These are phyloP conservation scores for Murraya paniculata DNA, from an alignment of 345 rosid species.

Conservation along the genomic window DNA sequence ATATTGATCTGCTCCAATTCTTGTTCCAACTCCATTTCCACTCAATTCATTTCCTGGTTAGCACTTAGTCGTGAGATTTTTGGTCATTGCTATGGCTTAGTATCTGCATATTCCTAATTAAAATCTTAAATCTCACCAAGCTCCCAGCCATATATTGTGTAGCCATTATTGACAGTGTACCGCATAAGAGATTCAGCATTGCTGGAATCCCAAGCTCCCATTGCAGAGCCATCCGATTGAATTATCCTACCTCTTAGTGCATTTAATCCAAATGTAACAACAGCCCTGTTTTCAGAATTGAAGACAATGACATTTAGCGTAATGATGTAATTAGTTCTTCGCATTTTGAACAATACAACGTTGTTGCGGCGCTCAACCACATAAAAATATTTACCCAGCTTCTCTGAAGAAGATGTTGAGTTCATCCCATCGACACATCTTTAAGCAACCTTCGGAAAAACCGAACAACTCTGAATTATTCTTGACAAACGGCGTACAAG, in stretches of 20 bases:
- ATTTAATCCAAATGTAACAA: constrained; percentile 43
- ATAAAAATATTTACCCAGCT: constrained; percentile 41
- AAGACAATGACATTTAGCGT: background rate
- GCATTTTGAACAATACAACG: too few species aligned
- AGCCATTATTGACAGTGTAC: constrained; percentile 38
- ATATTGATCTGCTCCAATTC: constrained; percentile 40
- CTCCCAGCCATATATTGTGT: constrained; percentile 46
- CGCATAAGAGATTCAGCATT: constrained; percentile 38
- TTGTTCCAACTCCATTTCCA: constrained; percentile 37
- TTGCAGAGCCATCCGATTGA: constrained; percentile 28
- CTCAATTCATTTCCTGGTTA: constrained; percentile 51
- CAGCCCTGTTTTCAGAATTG: constrained; percentile 30
- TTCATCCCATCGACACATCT: constrained; percentile 69
- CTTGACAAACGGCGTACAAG: constrained; percentile 41
- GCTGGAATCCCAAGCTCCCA: constrained; percentile 45
- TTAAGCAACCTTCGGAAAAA: constrained; percentile 62
- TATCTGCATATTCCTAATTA: background rate
- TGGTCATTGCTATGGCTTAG: background rate
- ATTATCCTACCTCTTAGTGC: constrained; percentile 36
- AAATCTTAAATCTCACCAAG: constrained; percentile 38
- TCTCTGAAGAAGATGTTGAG: constrained; percentile 47
- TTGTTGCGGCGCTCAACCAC: too few species aligned
- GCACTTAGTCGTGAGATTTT: background rate
- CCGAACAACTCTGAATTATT: constrained; percentile 48
- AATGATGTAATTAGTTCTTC: too few species aligned